These are phyloP conservation scores for Clavispora carvajalis DNA, from an alignment of 805 yeast species.

Conservation along the genomic window DNA sequence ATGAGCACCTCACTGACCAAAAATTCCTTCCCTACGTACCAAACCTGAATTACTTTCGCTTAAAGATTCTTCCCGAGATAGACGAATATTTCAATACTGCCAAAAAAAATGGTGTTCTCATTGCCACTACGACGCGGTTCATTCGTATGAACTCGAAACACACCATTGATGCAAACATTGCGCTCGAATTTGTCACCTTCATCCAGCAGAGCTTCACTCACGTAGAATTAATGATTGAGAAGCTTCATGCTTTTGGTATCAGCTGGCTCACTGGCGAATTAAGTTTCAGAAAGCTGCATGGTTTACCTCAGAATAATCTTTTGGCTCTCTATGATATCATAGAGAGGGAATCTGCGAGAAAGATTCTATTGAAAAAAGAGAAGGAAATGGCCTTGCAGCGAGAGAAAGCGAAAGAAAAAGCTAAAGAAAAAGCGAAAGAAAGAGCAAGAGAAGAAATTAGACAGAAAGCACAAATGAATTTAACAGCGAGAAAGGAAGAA, in stretches of 20 bases:
- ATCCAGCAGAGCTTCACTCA: slow-evolving; percentile 33
- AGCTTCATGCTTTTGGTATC: slow-evolving; percentile 33
- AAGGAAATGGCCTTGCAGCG: slow-evolving; percentile 1
- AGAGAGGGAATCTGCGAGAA: slow-evolving; percentile 1
- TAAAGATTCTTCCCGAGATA: slow-evolving; percentile 17
- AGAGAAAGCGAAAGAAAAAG: slow-evolving; percentile 3
- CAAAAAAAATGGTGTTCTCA: slow-evolving; percentile 44
- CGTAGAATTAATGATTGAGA: slow-evolving; percentile 23
- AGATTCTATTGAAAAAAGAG: background rate
- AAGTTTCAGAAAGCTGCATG: slow-evolving; percentile 34
- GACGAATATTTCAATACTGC: slow-evolving; percentile 39
- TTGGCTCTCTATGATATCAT: slow-evolving; percentile 13
- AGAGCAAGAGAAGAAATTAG: background rate
- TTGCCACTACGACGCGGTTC: slow-evolving; percentile 44
- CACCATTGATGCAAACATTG: slow-evolving; percentile 30
- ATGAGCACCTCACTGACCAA: slow-evolving; percentile 38
- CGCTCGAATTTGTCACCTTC: slow-evolving; percentile 38
- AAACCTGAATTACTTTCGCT: slow-evolving; percentile 14
- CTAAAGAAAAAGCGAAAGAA: background rate
- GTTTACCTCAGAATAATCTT: slow-evolving; percentile 23
- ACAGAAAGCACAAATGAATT: background rate
- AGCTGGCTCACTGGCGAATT: slow-evolving; percentile 42
- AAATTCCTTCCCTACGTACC: slow-evolving; percentile 27
- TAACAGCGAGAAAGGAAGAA: background rate
- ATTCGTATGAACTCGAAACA: slow-evolving; percentile 36